These are phyloP conservation scores for Penicillium goetzii DNA, from an alignment of 495 filamentous ascomycete species.

Conservation along the genomic window DNA sequence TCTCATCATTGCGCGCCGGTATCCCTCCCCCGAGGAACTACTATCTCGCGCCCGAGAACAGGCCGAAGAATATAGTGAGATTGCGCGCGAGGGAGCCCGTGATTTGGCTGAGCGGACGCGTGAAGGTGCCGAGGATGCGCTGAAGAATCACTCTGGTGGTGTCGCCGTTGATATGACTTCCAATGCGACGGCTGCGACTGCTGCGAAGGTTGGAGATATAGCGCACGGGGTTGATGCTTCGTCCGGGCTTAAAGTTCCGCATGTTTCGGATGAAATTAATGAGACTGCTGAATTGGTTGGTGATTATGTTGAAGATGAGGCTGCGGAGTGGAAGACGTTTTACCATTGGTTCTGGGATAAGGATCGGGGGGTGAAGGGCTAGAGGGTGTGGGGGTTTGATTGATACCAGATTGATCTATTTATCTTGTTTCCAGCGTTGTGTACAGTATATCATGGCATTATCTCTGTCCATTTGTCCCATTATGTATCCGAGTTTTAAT, in stretches of 20 bases:
- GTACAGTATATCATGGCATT: constrained; percentile 16
- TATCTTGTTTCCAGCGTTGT: constrained; percentile 1
- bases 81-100: constrained; percentile 47
- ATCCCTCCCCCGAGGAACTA: constrained; percentile 50
- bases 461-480: neutral
- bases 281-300: constrained; percentile 52
- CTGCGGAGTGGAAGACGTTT: constrained; percentile 44
- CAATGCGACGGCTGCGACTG: constrained; percentile 19
- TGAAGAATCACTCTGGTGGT: constrained; percentile 34
- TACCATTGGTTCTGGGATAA: constrained; percentile 55
- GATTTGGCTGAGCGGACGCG: constrained; percentile 41
- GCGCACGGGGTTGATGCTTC: constrained; percentile 29
- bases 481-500: neutral
- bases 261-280: constrained; percentile 38
- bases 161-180: constrained; percentile 44
- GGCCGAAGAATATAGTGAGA: constrained; percentile 48
- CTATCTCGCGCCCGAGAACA: constrained; percentile 48
- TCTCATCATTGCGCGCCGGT: constrained; percentile 42
- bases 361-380: constrained; percentile 23
- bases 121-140: constrained; percentile 32
- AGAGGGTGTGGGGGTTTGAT: neutral
- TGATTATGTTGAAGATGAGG: constrained; percentile 54
- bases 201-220: constrained; percentile 7
- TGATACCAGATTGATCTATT: neutral
- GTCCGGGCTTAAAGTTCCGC: constrained; percentile 26